Base-by-base conservation (phyloP, 768 basidiomycete genomes). In the Sarcomyxa edulis region DNA sequence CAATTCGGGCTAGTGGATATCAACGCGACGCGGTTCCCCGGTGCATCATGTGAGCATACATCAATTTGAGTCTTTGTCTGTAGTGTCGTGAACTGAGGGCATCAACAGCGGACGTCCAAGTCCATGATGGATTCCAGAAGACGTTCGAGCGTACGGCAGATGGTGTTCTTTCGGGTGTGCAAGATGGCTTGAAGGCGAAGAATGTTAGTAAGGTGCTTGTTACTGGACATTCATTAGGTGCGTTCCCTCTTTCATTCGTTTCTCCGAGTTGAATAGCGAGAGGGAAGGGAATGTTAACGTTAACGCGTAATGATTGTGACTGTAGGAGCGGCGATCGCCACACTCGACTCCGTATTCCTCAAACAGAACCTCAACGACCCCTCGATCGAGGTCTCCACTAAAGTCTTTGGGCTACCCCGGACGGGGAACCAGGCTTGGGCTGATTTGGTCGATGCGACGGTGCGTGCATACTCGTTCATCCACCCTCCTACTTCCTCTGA, bases 341-440 rank as follows among this genome's bases (percentile, higher is more conserved):
- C 60, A 22, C 58, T 74, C 42, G 70, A 71, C 45, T 64, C 64
- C 9, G 50, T 65, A 29, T 56, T 68, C 53, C 56, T 74, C 34
- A 56, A 53, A 23, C 50, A 56, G 44, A 43, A 55, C n/a, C 60
- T 72, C 25, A 19, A 19, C 9, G 55, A 56, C 31, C 36, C 60
- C 8, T 57, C 56, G 22, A 46, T 65, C 14, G 12, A 45, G 4
- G 47, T 72, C 40, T 57, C 45, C 3, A 58, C 65, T 1, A 58
- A 58, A 10, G 56, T 60, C 21, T 70, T 64, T 36, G 69, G 69
- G n/a, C 56, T 67, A 15, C 72, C 71, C 1, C 57, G 71, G 8
- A 63, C 63, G 22, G 71, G 71, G 2, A 68, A 74, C 51, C 49
- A 64, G 40, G 64, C 50, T 3, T 71, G 64, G 55, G 71, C 71